A percentile compares a stretch with the other conserved stretches of the same genome.
These are phyloP conservation scores for Lachnellula arida DNA, from an alignment of 2,329 filamentous ascomycete genomes.

Conservation along the genomic window DNA sequence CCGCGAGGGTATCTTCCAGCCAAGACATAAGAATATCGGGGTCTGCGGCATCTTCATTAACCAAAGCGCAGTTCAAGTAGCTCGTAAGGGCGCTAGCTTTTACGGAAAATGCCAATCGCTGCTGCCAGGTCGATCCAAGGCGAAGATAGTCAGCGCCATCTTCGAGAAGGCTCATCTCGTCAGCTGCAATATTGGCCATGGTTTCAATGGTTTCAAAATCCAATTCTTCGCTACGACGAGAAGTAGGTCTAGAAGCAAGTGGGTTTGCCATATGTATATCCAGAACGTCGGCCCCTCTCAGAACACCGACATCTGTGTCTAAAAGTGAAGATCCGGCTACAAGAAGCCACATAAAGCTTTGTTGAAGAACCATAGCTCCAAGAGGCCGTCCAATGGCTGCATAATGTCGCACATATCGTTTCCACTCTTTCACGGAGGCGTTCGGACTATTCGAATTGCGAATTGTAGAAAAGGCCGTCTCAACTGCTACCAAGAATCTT, in stretches of 20 bases:
- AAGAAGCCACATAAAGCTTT: conserved; percentile 81
- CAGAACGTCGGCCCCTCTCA: conserved; percentile 62
- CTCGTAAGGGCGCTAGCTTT: conserved; percentile 78
- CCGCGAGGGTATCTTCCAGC: conserved; percentile 77
- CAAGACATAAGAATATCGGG: conserved; percentile 73
- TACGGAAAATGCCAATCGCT: conserved; percentile 77
- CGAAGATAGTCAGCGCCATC: conserved; percentile 86
- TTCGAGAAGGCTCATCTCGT: conserved; percentile 83
- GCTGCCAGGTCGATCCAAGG: conserved; percentile 80
- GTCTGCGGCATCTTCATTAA: conserved; percentile 79
- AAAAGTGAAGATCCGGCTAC: conserved; percentile 73
- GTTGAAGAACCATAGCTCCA: conserved; percentile 85
- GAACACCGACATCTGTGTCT: conserved; percentile 55
- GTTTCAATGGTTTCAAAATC: conserved; percentile 55
- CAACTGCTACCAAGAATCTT: conserved; percentile 76
- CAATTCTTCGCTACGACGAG: conserved; percentile 40
- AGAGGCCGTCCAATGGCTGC: conserved; percentile 73
- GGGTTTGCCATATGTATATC: conserved; percentile 63
- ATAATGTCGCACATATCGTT: conserved; percentile 78
- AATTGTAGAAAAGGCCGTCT: conserved; percentile 85
- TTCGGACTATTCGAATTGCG: conserved; percentile 70
- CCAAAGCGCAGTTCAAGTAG: conserved; percentile 77
- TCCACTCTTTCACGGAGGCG: conserved; percentile 75
- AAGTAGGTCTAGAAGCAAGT: conserved; percentile 36
- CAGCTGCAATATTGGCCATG: conserved; percentile 67